Evolutionary conservation across 2,329 filamentous ascomycete genomes (phyloP).

Genomic region (Fusarium pseudoanthophilum): DNA sequence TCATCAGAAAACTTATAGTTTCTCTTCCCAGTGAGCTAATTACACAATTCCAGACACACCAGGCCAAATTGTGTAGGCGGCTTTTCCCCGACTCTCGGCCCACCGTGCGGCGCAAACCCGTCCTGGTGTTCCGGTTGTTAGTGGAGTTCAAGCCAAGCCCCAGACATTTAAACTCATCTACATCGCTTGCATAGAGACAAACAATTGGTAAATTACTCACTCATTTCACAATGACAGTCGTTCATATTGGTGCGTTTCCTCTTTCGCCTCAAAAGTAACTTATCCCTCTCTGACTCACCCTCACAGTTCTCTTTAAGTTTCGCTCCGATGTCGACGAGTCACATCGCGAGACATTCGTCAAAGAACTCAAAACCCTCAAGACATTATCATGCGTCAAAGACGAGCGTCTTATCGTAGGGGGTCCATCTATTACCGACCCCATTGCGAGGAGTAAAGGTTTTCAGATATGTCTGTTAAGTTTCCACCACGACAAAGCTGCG

Average conservation of each 20-base stretch:
- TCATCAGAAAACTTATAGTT: not conserved
- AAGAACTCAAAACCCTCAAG: slow-evolving; percentile 61
- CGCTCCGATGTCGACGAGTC: slow-evolving; percentile 52
- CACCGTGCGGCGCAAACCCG: not conserved
- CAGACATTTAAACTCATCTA: not conserved
- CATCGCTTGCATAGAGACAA: not conserved
- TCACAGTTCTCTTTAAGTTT: slow-evolving; percentile 64
- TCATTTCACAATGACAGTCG: slow-evolving; percentile 45
- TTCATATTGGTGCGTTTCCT: slow-evolving; percentile 48
- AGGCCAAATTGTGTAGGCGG: not conserved
- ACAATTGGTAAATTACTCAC: not conserved
- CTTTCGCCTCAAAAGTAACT: not conserved
- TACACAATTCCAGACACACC: not conserved
- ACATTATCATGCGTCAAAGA: slow-evolving; percentile 59
- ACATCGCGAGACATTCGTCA: slow-evolving; percentile 58
- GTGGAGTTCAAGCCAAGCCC: not conserved
- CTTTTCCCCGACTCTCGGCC: not conserved
- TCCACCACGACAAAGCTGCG: slow-evolving; percentile 57
- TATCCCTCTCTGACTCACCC: not conserved
- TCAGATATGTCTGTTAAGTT: slow-evolving; percentile 62
- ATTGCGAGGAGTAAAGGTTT: slow-evolving; percentile 64
- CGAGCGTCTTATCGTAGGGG: slow-evolving; percentile 61
- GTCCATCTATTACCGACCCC: slow-evolving; percentile 63
- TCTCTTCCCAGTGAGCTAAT: no score
- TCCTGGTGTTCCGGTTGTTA: not conserved